Percentiles rank a stretch among this genome's conserved stretches.
These are phyloP conservation scores for Termitomyces sp. DNA, from an alignment of 1,284 basidiomycete genomes.

Conservation along the genomic window DNA sequence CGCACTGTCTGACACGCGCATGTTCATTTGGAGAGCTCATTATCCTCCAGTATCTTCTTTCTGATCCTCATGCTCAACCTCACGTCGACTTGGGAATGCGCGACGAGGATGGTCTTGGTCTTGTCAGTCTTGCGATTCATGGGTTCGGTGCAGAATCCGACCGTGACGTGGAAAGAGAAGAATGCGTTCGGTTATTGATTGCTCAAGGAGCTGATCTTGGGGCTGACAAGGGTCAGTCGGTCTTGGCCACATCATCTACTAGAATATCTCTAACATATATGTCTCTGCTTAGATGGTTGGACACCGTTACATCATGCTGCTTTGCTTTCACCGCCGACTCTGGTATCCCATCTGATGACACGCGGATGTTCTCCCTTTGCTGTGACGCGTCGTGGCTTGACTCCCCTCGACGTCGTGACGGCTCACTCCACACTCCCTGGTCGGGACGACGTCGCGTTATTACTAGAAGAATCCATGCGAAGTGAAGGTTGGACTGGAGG, in stretches of 20 bases:
- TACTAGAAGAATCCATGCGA: slow-evolving; percentile 80
- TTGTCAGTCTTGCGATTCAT: slow-evolving; percentile 77
- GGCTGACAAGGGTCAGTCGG: slow-evolving; percentile 58
- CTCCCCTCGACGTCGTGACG: slow-evolving; percentile 81
- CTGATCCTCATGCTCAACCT: slow-evolving; percentile 64
- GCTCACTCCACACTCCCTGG: slow-evolving; percentile 75
- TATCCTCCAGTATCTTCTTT: slow-evolving; percentile 66
- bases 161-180: slow-evolving; percentile 80
- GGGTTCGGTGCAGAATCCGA: slow-evolving; percentile 82
- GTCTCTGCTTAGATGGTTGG: slow-evolving; percentile 70
- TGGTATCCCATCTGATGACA: slow-evolving; percentile 89
- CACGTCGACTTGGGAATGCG: slow-evolving; percentile 62
- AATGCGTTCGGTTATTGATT: slow-evolving; percentile 78
- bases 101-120: slow-evolving; percentile 81
- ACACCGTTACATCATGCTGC: slow-evolving; percentile 94
- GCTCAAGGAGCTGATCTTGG: slow-evolving; percentile 72
- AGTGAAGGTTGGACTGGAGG: slow-evolving; percentile 69
- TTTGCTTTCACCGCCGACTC: slow-evolving; percentile 82
- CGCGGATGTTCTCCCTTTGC: slow-evolving; percentile 83
- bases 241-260: slow-evolving; percentile 12
- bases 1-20: slow-evolving; percentile 67
- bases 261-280: slow-evolving; percentile 3
- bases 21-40: slow-evolving; percentile 72
- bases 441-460: slow-evolving; percentile 71
- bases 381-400: slow-evolving; percentile 70